Evolutionary conservation across 2,329 filamentous ascomycete genomes (phyloP).

Genomic region (Nakataea oryzae): DNA sequence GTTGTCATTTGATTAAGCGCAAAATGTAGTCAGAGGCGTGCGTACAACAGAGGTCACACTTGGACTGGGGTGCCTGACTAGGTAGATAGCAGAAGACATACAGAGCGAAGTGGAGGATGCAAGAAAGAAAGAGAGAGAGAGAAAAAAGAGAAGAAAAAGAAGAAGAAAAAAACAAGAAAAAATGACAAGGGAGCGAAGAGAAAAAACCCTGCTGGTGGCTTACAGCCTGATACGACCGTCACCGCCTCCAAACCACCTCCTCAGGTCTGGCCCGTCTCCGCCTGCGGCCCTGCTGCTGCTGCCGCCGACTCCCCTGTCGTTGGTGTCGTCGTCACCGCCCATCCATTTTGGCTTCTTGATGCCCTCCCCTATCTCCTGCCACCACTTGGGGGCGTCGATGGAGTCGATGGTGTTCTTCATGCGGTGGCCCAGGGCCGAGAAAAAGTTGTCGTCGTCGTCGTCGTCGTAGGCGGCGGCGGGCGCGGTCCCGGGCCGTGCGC

Average conservation of each 20-base stretch:
- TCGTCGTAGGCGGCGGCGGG: conserved; percentile 21
- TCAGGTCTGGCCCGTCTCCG: conserved; percentile 23
- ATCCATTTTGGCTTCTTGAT: conserved; percentile 79
- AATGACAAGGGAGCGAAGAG: too few species aligned
- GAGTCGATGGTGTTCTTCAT: conserved; percentile 89
- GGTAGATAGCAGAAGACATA: too few species aligned
- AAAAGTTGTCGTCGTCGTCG: conserved; percentile 71
- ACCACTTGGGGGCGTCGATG: conserved; percentile 71
- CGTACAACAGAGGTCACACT: too few species aligned
- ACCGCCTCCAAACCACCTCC: conserved; percentile 48
- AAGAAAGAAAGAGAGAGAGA: too few species aligned
- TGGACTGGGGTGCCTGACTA: too few species aligned
- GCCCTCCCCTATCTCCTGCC: conserved; percentile 57
- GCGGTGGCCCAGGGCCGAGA: conserved; percentile 71
- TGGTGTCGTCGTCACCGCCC: conserved; percentile 41
- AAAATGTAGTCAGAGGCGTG: too few species aligned
- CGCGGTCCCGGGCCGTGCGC: conserved; percentile 18
- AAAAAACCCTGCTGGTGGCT: not conserved
- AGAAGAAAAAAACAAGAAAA: too few species aligned
- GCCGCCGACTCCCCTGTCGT: conserved; percentile 15
- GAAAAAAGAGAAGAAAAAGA: not conserved
- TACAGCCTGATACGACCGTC: conserved; percentile 23
- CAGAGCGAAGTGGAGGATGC: too few species aligned
- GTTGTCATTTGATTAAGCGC: too few species aligned
- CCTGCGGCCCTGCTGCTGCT: conserved; percentile 10